These are phyloP conservation scores for Aciculosporium take DNA, from an alignment of 2,329 filamentous ascomycete genomes.

Conservation along the genomic window DNA sequence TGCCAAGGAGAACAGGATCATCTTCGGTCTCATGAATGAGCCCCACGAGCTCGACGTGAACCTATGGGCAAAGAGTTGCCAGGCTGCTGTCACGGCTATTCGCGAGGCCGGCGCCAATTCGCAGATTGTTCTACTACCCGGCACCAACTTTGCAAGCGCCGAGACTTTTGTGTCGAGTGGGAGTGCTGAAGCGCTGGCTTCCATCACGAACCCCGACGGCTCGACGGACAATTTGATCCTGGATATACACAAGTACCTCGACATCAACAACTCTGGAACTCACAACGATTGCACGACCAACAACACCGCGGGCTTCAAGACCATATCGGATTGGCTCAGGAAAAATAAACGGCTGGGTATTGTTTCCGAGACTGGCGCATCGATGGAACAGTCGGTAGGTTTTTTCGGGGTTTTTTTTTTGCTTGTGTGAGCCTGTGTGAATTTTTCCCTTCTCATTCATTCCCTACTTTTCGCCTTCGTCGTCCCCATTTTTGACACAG, in stretches of 20 bases:
- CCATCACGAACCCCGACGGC: constrained; percentile 44
- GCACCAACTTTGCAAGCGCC: constrained; percentile 43
- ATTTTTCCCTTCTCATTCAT: neutral
- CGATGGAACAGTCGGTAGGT: constrained; percentile 24
- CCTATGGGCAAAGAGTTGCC: constrained; percentile 45
- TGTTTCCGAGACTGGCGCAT: constrained; percentile 39
- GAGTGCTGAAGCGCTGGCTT: constrained; percentile 34
- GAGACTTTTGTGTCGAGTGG: constrained; percentile 32
- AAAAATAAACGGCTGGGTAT: constrained; percentile 33
- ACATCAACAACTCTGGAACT: constrained; percentile 41
- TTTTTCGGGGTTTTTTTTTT: neutral
- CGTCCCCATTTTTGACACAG: neutral
- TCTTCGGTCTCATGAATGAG: constrained; percentile 58
- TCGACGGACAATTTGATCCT: constrained; percentile 40
- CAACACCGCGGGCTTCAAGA: constrained; percentile 33
- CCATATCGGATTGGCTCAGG: constrained; percentile 32
- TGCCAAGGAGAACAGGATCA: constrained; percentile 33
- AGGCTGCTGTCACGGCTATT: constrained; percentile 51
- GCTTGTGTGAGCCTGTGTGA: too few species aligned
- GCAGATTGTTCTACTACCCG: constrained; percentile 47
- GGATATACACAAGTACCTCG: constrained; percentile 48
- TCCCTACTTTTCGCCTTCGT: neutral
- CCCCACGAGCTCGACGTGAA: constrained; percentile 45
- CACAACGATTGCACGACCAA: constrained; percentile 37
- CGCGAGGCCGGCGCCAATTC: constrained; percentile 47